Conservation (phyloP, 108 stramenopile species). For the Cyclotella kingstonii region DNA sequence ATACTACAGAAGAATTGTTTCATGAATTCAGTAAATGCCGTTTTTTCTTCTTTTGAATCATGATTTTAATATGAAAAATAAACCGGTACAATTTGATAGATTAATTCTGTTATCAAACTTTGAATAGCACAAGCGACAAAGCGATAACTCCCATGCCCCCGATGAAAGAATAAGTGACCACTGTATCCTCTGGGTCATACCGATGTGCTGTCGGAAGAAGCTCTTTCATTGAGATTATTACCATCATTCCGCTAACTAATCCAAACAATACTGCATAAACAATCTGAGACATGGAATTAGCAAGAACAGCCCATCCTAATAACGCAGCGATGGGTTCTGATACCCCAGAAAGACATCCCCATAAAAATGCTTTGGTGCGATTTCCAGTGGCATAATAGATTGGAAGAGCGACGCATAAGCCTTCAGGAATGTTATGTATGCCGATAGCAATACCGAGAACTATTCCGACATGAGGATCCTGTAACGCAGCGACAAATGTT, state of each 20-base stretch:
- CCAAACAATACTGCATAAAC: slow-evolving; percentile 75
- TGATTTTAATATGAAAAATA: too few species aligned
- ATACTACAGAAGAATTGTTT: too few species aligned
- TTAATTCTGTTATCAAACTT: slow-evolving; percentile 1
- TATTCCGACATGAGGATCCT: slow-evolving; percentile 70
- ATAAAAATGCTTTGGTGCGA: slow-evolving; percentile 79
- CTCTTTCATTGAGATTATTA: slow-evolving; percentile 81
- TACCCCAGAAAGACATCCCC: slow-evolving; percentile 69
- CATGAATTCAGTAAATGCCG: too few species aligned
- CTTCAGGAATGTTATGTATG: slow-evolving; percentile 91
- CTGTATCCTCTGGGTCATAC: slow-evolving; percentile 87
- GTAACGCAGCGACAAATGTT: slow-evolving; percentile 78
- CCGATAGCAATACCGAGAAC: slow-evolving; percentile 85
- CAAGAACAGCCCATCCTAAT: slow-evolving; percentile 70
- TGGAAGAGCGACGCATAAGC: slow-evolving; percentile 83
- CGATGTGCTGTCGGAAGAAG: slow-evolving; percentile 92
- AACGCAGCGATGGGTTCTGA: slow-evolving; percentile 80
- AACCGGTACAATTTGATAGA: too few species aligned
- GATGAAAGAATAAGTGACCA: slow-evolving; percentile 83
- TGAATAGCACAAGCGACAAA: slow-evolving; percentile 84
- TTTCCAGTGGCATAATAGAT: slow-evolving; percentile 88
- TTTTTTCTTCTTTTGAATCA: too few species aligned
- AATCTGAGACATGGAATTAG: slow-evolving; percentile 38
- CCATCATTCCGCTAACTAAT: slow-evolving; percentile 78
- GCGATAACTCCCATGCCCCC: slow-evolving; percentile 92